Percentiles rank a stretch among this genome's conserved stretches.
Conservation (phyloP, 2,329 filamentous ascomycete genomes). For the Dryadomyces sulphureus region DNA sequence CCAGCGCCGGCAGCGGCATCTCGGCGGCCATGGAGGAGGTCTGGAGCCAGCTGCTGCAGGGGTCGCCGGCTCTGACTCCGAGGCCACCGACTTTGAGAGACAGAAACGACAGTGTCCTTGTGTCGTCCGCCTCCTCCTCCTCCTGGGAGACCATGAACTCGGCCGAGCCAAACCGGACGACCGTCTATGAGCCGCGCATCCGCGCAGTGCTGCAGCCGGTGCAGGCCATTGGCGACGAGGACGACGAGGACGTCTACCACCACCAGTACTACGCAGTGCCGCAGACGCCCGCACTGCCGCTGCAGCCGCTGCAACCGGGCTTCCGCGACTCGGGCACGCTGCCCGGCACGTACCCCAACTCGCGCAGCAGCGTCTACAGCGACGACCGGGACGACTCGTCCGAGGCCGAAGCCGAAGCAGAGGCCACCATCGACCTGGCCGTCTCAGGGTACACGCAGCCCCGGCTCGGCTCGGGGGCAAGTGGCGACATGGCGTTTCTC, state of each 20-base stretch:
- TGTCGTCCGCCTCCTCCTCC: conserved; percentile 7
- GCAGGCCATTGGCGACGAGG: not conserved
- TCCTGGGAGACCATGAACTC: conserved; percentile 11
- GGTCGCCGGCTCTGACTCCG: not conserved
- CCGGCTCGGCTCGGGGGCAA: conserved; percentile 5
- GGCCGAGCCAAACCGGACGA: conserved; percentile 11
- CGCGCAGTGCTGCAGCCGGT: not conserved
- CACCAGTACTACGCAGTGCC: no score
- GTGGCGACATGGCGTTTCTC: conserved; percentile 9
- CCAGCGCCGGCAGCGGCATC: conserved; percentile 5
- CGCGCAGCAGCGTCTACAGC: not conserved
- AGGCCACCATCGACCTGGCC: conserved; percentile 5
- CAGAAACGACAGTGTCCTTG: not conserved
- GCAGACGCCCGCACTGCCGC: not conserved
- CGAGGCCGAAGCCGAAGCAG: not conserved
- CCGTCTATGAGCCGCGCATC: conserved; percentile 3
- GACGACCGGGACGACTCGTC: not conserved
- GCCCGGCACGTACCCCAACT: not conserved
- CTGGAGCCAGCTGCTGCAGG: conserved; percentile 7
- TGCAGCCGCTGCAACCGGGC: not conserved
- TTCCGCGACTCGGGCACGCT: not conserved
- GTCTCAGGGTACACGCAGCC: conserved; percentile 9
- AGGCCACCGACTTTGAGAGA: not conserved
- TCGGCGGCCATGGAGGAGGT: conserved; percentile 12
- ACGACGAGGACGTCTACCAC: not conserved